Conservation (phyloP, 1,284 basidiomycete species). For the Ceratorhiza oryzae-sativae region DNA sequence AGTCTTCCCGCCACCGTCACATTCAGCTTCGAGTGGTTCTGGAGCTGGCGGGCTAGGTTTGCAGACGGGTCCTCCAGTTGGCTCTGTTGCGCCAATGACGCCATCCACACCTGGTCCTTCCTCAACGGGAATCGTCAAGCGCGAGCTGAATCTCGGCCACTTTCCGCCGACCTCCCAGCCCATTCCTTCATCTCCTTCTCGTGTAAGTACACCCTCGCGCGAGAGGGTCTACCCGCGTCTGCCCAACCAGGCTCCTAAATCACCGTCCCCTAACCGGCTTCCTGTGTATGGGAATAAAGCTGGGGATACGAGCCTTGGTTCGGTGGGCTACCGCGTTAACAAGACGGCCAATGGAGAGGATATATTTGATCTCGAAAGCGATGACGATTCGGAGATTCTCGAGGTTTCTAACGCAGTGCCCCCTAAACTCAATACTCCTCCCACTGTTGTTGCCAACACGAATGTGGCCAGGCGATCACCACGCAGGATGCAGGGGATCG, state of each 20-base stretch:
- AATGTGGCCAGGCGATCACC: slow-evolving; percentile 12
- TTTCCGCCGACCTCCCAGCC: neutral
- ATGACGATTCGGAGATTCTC: slow-evolving; percentile 14
- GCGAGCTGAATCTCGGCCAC: neutral
- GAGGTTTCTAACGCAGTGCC: neutral
- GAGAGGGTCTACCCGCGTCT: slow-evolving; percentile 32
- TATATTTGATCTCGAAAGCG: slow-evolving; percentile 28
- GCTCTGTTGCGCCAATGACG: slow-evolving; percentile 19
- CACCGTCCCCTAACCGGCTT: slow-evolving; percentile 16
- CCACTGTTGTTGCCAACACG: neutral
- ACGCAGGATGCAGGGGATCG: slow-evolving; percentile 7
- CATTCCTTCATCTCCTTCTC: slow-evolving; percentile 11
- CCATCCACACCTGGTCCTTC: slow-evolving; percentile 25
- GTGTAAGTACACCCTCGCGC: slow-evolving; percentile 13
- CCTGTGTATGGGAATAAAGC: neutral
- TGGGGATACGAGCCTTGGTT: neutral
- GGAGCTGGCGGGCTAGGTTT: slow-evolving; percentile 17
- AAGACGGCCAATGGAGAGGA: neutral
- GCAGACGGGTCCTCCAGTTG: slow-evolving; percentile 6
- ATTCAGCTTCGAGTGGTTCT: neutral
- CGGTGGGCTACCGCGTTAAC: neutral
- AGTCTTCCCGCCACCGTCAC: neutral
- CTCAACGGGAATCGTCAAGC: neutral
- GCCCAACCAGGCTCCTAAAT: slow-evolving; percentile 1
- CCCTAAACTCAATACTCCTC: neutral